Evolutionary conservation across 108 stramenopile genomes (phyloP).

Genomic region (Cyclotella atomus): DNA sequence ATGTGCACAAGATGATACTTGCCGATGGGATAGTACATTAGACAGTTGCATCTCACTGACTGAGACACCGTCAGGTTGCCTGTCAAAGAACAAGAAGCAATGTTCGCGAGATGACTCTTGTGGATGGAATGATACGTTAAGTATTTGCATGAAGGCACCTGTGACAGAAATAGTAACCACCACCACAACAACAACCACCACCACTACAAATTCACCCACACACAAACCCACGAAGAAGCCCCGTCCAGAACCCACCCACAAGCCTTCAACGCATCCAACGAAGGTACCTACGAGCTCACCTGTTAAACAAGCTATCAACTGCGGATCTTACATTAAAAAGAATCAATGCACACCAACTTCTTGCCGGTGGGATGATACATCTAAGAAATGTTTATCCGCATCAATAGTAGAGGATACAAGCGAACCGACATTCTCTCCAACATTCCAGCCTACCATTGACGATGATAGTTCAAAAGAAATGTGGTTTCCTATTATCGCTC

Average conservation of each 20-base stretch:
- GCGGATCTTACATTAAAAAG: background rate
- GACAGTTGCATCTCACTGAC: background rate
- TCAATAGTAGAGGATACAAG: background rate
- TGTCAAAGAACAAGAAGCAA: background rate
- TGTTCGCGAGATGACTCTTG: background rate
- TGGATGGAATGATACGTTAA: background rate
- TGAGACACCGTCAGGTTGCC: background rate
- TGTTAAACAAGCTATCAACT: background rate
- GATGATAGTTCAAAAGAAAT: background rate
- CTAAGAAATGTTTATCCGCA: background rate
- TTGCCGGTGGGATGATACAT: background rate
- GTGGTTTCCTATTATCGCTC: slow-evolving; percentile 13
- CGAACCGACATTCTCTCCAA: background rate
- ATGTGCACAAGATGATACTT: background rate
- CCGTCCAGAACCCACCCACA: background rate
- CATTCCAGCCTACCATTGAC: background rate
- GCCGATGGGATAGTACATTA: background rate
- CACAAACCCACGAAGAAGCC: background rate
- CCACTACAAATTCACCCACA: background rate
- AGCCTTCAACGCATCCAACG: background rate
- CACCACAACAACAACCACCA: background rate
- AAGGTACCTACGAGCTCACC: background rate
- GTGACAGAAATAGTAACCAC: background rate
- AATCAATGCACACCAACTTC: background rate
- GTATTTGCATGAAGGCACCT: background rate